Evolutionary conservation across 2,329 filamentous ascomycete genomes (phyloP).

Genomic region (Diaporthe citrichinensis): DNA sequence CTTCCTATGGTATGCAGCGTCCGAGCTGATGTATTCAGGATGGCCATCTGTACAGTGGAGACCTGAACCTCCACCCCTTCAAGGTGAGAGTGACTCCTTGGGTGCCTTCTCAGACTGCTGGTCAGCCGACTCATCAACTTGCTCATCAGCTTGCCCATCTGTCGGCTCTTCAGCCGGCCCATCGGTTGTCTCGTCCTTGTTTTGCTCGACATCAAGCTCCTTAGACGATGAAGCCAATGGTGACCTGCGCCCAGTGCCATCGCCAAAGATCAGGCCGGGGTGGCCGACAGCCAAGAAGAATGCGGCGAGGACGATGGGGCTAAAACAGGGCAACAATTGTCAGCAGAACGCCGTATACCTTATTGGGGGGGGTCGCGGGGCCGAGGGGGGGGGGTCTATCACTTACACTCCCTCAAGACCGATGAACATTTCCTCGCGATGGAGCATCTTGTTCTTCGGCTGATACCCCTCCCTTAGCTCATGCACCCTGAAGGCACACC

Average conservation of each 20-base stretch:
- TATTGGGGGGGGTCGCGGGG: neutral
- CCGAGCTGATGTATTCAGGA: neutral
- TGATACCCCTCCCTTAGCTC: constrained; percentile 77
- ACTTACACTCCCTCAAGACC: constrained; percentile 41
- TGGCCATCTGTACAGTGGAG: neutral
- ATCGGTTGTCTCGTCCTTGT: neutral
- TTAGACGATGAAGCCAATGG: constrained; percentile 1
- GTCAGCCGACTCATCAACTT: too few relatives aligned
- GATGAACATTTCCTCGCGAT: constrained; percentile 41
- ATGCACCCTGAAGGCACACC: constrained; percentile 74
- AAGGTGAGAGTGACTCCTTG: neutral
- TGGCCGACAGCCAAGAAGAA: constrained; percentile 37
- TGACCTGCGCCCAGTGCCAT: neutral
- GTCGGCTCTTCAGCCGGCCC: neutral
- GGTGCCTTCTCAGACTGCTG: neutral
- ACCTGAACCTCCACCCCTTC: neutral
- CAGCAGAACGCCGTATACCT: neutral
- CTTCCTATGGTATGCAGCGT: too few relatives aligned
- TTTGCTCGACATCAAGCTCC: constrained; percentile 5
- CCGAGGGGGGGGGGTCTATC: too few relatives aligned
- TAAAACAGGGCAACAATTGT: neutral
- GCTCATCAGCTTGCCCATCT: neutral
- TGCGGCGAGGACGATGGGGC: constrained; percentile 32
- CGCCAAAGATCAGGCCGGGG: constrained; percentile 35
- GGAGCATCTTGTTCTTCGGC: constrained; percentile 58